Base-by-base conservation (phyloP, 176 grass and related monocot genomes). In the Juncus inflexus region DNA sequence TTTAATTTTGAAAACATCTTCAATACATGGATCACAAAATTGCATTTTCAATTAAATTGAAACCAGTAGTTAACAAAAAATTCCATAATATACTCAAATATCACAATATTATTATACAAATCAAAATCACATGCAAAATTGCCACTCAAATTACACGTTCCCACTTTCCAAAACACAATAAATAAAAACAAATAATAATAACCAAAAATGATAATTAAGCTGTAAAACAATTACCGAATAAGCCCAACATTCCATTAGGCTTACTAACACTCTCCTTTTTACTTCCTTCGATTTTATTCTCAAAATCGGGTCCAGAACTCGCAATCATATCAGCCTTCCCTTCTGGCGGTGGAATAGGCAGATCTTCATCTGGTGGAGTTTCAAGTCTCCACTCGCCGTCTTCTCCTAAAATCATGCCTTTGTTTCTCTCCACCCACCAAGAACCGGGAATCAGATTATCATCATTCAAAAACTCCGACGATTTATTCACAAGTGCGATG, bases 371-470 rank as follows among this genome's bases (percentile, higher is more conserved):
- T 2, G 40, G 35, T 0, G 84, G 91, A 40, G 55, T 60, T 15
- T 81, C 62, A 8, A 87, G 76, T 73, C 47, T 15, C 87, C 87
- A 96, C 56, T 81, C 76, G 7, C 87, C 87, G 1, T 67, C 76
- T 7, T 65, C 65, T 7, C 77, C 81, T 40, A 88, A 74, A 50
- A 89, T 76, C 92, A 96, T 89, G 15, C 84, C 87, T 52, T 89
- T 96, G 77, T 91, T 81, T 62, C 61, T 74, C 72, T 96, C 92
- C 40, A 89, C 77, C 92, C 92, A 96, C 92, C 92, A 96, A 53
- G 82, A 89, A 64, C 79, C 82, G 70, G 92, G 87, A 42, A 91
- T 73, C 28, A 96, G 77, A 72, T 61, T 78, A 16, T 86, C 87
- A 12, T 87, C 90, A 15, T 84, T 95, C 71, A 95, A 76, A 82